Base-by-base conservation (phyloP, 441 rosid genomes). In the Populus tomentosa region DNA sequence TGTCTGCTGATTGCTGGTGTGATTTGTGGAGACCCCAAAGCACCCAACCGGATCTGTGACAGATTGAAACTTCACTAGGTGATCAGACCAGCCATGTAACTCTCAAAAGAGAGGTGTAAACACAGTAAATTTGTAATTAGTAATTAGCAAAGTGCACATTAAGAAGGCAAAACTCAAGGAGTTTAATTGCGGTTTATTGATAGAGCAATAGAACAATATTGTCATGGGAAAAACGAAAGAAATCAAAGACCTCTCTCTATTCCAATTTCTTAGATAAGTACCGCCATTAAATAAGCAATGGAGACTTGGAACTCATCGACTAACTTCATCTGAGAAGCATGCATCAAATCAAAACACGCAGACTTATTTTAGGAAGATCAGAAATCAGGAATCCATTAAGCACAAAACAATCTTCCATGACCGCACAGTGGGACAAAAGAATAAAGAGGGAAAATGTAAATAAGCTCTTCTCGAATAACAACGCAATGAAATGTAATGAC, bases 31-130 rank as follows among this genome's bases (percentile, higher is more conserved):
- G 78, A 74, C 86, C 56, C 82, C 75, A 59, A 68, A 75, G 75
- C 86, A 80, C 10, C 89, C 90, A 77, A 81, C 88, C 69, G 85
- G 81, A 63, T 84, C 87, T 85, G 71, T 28, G 66, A 78, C 40
- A 76, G 67, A 81, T 72, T 80, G 70, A 38, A 77, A 77, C 61
- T 59, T 73, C 26, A 76, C 35, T 20, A 69, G 2, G 24, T 73
- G 28, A 81, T 7, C 56, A 79, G 72, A 74, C 42, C 30, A 76
- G 75, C 14, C 50, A 79, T 56, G 21, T 33, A 38, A 65, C 24
- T 59, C 10, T 40, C 1, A 7, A 59, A 26, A 24, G 16, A 75
- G 14, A 32, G n/a, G 28, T 11, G 6, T 14, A 5, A 16, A 16
- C 21, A 53, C 1, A 53, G n/a, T 18, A 53, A 53, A 53, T 53